Base-by-base conservation (phyloP, 495 filamentous ascomycete genomes). In the Tuber melanosporum region DNA sequence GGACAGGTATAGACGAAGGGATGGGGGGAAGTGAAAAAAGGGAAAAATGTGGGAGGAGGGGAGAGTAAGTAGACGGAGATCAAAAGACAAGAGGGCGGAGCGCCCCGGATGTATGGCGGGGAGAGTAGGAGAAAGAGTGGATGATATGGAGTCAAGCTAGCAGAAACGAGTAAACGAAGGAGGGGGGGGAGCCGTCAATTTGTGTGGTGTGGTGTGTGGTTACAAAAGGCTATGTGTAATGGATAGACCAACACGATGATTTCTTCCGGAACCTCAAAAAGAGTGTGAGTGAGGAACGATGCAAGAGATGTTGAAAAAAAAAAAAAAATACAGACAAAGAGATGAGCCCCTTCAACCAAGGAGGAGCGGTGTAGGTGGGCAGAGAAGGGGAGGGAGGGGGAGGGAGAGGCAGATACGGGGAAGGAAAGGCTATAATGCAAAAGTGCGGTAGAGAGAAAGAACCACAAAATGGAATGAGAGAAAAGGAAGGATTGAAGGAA, bases 161-260 rank as follows among this genome's bases (percentile, higher is more conserved):
- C 57, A 66, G 57, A 66, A 66, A 66, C 57, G 57, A 66, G 57
- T 32, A 66, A 66, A 66, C 57, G 57, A 32, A 32, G 57, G 57
- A 66, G 57, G 57, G 57, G 57, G 57, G 52, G 57, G 57, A 66
- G 57, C 26, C n/a, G 57, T 66, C 15, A n/a, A 32, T 66, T 66
- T 66, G 57, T 66, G n/a, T 66, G 57, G 57, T 66, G 57, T 57
- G 49, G 22, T 26, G 52, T 57, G 22, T 57, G 49, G 57, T 66
- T 66, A 66, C 57, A n/a, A 66, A 66, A 66, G 57, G 57, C 26
- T 32, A 32, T 62, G 52, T 32, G 52, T 62, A 62, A 62, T 62
- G 57, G n/a, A 66, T 32, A 66, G 10, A 8, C 10, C 12, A 14
- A 66, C 57, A 66, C 57, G 57, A 66, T 66, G 57, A 32, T 66